Percentiles rank a stretch among this genome's conserved stretches.
Evolutionary conservation across 371 early-diverging fungal species (phyloP).

Genomic region (Batkoa obscura): DNA sequence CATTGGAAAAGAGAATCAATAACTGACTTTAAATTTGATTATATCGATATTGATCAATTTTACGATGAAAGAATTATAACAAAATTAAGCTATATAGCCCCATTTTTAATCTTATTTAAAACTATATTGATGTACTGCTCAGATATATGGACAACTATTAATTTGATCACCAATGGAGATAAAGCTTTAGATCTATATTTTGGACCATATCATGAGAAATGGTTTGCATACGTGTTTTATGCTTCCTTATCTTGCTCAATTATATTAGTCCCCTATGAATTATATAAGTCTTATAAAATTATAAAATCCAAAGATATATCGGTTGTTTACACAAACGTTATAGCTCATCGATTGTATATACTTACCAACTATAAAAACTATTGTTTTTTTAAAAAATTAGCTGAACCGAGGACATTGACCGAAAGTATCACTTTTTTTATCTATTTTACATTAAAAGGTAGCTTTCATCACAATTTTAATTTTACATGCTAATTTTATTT

Average conservation of each 20-base stretch:
- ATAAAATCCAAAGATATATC: constrained; percentile 48
- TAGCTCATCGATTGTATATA: constrained; percentile 44
- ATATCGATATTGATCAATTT: constrained; percentile 63
- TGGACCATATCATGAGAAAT: constrained; percentile 17
- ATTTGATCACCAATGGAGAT: constrained; percentile 23
- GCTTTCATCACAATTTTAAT: too few relatives aligned
- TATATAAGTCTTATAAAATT: constrained; percentile 40
- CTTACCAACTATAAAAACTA: constrained; percentile 41
- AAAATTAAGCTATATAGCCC: constrained; percentile 26
- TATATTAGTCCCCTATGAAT: constrained; percentile 43
- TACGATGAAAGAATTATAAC: constrained; percentile 18
- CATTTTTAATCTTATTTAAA: constrained; percentile 44
- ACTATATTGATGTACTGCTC: constrained; percentile 48
- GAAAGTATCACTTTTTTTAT: constrained; percentile 65
- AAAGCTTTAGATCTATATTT: constrained; percentile 16
- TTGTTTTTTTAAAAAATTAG: constrained; percentile 57
- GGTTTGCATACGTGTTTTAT: constrained; percentile 38
- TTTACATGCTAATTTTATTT: too few relatives aligned
- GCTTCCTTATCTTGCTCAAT: constrained; percentile 49
- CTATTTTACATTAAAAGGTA: constrained; percentile 64
- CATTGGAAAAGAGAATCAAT: too few relatives aligned
- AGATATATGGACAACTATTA: constrained; percentile 41
- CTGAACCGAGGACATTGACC: constrained; percentile 31
- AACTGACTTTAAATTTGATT: constrained; percentile 68
- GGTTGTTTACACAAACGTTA: constrained; percentile 44